Evolutionary conservation across 495 filamentous ascomycete genomes (phyloP).

Genomic region (Xylaria acuta): DNA sequence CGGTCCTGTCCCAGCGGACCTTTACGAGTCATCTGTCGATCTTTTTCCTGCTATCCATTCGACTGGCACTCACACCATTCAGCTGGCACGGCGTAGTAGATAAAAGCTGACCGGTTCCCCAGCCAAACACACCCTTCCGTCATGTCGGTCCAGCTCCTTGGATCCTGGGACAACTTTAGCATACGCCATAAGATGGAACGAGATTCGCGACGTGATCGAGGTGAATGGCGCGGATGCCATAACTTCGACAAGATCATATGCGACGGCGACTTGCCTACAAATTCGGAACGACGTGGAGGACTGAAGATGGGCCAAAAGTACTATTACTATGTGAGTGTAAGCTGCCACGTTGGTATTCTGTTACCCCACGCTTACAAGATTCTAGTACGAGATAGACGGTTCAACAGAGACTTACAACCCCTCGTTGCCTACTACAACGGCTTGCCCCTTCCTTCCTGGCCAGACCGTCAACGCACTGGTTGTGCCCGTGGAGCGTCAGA

Average conservation of each 20-base stretch:
- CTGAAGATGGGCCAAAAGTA: constrained; percentile 93
- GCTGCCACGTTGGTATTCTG: constrained; percentile 16
- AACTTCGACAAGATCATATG: constrained; percentile 82
- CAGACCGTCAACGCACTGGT: constrained; percentile 83
- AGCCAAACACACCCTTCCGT: constrained; percentile 72
- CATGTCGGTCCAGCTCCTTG: constrained; percentile 77
- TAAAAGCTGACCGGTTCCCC: constrained; percentile 39
- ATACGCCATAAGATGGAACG: constrained; percentile 78
- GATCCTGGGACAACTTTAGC: constrained; percentile 93
- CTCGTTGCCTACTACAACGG: constrained; percentile 70
- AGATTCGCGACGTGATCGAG: constrained; percentile 70
- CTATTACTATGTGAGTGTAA: constrained; percentile 83
- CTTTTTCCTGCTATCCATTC: constrained; percentile 14
- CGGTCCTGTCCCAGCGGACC: constrained; percentile 9
- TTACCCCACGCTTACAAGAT: constrained; percentile 26
- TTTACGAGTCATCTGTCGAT: constrained; percentile 27
- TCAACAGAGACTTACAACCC: constrained; percentile 76
- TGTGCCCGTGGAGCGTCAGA: constrained; percentile 72
- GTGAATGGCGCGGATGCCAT: constrained; percentile 85
- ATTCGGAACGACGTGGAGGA: constrained; percentile 71
- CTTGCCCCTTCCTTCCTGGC: constrained; percentile 86
- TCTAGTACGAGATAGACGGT: constrained; percentile 79
- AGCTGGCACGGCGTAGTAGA: constrained; percentile 30
- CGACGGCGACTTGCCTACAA: constrained; percentile 68
- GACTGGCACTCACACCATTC: neutral